phyloP scores from a whole-genome alignment of 2,329 filamentous ascomycete species.

The Emericellopsis atlantica region DNA sequence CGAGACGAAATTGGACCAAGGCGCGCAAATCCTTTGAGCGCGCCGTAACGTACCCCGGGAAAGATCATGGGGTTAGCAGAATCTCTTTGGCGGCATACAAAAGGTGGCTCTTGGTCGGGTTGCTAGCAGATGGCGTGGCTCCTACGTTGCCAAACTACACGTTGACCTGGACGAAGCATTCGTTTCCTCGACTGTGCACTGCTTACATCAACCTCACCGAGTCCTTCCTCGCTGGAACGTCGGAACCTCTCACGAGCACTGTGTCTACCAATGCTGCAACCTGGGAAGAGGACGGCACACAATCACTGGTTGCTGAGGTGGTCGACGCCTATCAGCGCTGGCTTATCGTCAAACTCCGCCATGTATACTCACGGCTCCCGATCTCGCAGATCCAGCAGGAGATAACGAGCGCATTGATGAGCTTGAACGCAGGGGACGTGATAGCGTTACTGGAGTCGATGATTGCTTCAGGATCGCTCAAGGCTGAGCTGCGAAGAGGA shows the following conservation, averaged over 20 bases:
- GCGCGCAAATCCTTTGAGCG: slow-evolving; percentile 51
- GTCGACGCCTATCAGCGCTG: slow-evolving; percentile 60
- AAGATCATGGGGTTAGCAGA: slow-evolving; percentile 51
- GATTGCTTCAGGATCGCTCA: slow-evolving; percentile 40
- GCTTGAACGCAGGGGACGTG: slow-evolving; percentile 18
- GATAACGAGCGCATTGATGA: slow-evolving; percentile 41
- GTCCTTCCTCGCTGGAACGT: slow-evolving; percentile 47
- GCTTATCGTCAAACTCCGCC: slow-evolving; percentile 60
- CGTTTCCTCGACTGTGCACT: slow-evolving; percentile 46
- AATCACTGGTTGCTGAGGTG: slow-evolving; percentile 57
- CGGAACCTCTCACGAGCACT: slow-evolving; percentile 49
- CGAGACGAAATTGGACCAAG: slow-evolving; percentile 45
- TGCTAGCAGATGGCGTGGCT: slow-evolving; percentile 56
- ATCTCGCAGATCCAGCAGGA: slow-evolving; percentile 36
- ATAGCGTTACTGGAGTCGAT: slow-evolving; percentile 37
- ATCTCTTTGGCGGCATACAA: slow-evolving; percentile 86
- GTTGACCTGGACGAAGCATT: slow-evolving; percentile 36
- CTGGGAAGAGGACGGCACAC: slow-evolving; percentile 64
- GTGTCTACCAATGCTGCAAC: slow-evolving; percentile 40
- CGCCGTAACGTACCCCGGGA: slow-evolving; percentile 54
- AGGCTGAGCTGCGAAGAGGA: slow-evolving; percentile 26
- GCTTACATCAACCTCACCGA: slow-evolving; percentile 60
- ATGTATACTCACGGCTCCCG: slow-evolving; percentile 53
- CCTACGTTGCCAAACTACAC: slow-evolving; percentile 42
- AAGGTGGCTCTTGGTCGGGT: slow-evolving; percentile 71